phyloP scores from a whole-genome alignment of 176 grass and related monocot species.

The Carex cristatella region DNA sequence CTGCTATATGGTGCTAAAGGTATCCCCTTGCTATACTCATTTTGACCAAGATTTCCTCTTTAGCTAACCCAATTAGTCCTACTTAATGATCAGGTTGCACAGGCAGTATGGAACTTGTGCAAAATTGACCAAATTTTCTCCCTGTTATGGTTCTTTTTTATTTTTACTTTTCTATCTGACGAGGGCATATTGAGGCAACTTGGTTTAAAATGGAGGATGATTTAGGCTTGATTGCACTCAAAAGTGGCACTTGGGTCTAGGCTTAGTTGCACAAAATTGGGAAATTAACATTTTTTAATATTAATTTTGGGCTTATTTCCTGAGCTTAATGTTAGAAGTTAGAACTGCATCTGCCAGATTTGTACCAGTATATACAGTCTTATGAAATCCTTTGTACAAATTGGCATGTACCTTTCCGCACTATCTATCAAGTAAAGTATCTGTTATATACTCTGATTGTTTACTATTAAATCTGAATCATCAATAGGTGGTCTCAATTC shows the following conservation, averaged over 20 bases:
- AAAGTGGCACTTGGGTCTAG: not conserved
- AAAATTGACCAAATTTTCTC: not conserved
- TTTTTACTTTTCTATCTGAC: not conserved
- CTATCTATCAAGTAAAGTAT: not conserved
- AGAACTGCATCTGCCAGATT: not conserved
- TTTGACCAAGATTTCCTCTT: not conserved
- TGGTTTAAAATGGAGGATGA: not conserved
- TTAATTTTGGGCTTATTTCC: not conserved
- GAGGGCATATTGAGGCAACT: not conserved
- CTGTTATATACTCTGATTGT: not conserved
- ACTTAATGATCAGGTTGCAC: not conserved
- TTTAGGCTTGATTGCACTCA: not conserved
- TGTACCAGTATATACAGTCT: not conserved
- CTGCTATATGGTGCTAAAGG: not conserved
- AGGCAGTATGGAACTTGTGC: not conserved
- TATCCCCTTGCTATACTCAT: not conserved
- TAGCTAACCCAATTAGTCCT: not conserved
- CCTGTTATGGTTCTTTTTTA: not conserved
- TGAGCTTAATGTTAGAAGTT: not conserved
- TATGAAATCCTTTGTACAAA: not conserved
- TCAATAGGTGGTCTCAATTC: conserved; percentile 19
- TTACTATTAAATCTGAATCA: not conserved
- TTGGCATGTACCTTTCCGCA: not conserved
- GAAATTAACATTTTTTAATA: not conserved
- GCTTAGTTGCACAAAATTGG: not conserved